Percentiles rank a stretch among this genome's conserved stretches.
phyloP scores from a whole-genome alignment of 345 rosid genomes.

The Camelina sativa region DNA sequence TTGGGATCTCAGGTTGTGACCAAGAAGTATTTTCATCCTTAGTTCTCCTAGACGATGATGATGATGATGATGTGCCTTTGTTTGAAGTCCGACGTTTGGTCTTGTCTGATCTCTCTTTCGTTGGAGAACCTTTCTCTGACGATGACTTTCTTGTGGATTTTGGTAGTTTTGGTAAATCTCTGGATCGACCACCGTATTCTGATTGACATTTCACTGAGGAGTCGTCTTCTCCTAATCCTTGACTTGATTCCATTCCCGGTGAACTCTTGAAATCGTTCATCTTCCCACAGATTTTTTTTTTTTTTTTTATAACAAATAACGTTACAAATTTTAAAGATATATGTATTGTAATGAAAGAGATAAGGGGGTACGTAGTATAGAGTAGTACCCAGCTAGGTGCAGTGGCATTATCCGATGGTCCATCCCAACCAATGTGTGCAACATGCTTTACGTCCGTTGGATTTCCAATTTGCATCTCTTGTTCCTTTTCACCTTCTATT shows the following conservation, averaged over 20 bases:
- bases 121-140: conserved; percentile 35
- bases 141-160: conserved; percentile 31
- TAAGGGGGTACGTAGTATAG: too few species aligned
- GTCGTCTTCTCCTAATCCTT: conserved; percentile 8
- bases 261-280: conserved; percentile 31
- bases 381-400: conserved; percentile 29
- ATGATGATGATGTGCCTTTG: conserved; percentile 6
- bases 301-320: too few species aligned
- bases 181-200: conserved; percentile 20
- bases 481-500: conserved; percentile 65
- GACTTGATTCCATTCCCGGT: background rate
- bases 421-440: conserved; percentile 95
- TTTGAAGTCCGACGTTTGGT: conserved; percentile 31
- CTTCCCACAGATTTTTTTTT: conserved; percentile 14
- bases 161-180: conserved; percentile 38
- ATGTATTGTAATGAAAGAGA: too few species aligned
- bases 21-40: conserved; percentile 6
- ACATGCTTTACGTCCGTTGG: conserved; percentile 97
- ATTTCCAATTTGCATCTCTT: conserved; percentile 73
- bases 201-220: conserved; percentile 24
- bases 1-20: conserved; percentile 22
- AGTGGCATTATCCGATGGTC: conserved; percentile 28
- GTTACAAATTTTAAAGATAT: too few species aligned
- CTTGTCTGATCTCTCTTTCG: conserved; percentile 31
- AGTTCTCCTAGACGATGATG: conserved; percentile 11